Conservation (phyloP, 257 asterid species). For the Phtheirospermum japonicum region DNA sequence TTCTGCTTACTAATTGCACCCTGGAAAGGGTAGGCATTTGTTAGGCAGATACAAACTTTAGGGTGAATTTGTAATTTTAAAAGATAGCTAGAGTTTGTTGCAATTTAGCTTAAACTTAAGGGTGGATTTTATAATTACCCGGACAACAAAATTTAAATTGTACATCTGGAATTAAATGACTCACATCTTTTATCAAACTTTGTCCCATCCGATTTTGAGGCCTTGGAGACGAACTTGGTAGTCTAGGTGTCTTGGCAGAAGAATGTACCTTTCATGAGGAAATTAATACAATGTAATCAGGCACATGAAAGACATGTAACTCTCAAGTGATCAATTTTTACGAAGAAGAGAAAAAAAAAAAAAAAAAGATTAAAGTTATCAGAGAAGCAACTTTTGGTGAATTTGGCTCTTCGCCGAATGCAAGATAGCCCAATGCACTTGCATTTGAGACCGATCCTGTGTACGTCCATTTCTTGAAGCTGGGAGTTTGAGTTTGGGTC, state of each 20-base stretch:
- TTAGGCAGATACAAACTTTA: no score
- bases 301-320: neutral
- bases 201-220: neutral
- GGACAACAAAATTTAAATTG: neutral
- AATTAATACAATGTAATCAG: neutral
- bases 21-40: no score
- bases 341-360: neutral
- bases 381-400: conserved; percentile 9
- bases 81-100: no score
- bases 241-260: neutral
- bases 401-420: conserved; percentile 4
- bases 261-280: conserved; percentile 26
- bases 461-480: conserved; percentile 21
- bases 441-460: conserved; percentile 9
- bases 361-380: no score
- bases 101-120: no score
- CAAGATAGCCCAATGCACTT: no score
- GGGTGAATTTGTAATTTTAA: no score
- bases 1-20: no score
- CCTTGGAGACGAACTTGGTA: neutral
- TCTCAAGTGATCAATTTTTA: conserved; percentile 4
- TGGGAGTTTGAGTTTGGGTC: neutral
- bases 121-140: no score
- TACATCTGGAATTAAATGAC: neutral
- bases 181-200: conserved; percentile 6